phyloP scores from a whole-genome alignment of 805 yeast species.

The Starmerella lactis-condensi region DNA sequence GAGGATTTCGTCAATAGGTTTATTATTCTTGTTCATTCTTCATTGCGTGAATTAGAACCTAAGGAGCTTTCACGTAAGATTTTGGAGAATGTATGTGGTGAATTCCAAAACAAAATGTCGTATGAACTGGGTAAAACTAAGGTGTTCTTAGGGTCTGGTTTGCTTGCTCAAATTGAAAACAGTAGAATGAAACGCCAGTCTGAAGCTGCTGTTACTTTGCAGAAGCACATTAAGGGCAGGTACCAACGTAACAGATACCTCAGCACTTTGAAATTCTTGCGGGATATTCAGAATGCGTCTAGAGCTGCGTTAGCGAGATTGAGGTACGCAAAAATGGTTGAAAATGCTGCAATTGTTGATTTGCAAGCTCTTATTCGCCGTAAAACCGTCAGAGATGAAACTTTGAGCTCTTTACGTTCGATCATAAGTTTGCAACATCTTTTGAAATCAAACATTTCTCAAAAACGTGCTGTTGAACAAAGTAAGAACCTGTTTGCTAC shows the following conservation, averaged over 20 bases:
- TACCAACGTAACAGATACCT: constrained; percentile 44
- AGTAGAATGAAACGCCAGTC: constrained; percentile 61
- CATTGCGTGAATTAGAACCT: constrained; percentile 31
- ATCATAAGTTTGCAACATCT: constrained; percentile 41
- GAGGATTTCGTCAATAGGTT: constrained; percentile 82
- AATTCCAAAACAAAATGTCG: constrained; percentile 13
- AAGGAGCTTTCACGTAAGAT: constrained; percentile 51
- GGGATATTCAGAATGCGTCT: constrained; percentile 38
- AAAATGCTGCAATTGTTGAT: constrained; percentile 41
- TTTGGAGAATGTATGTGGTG: constrained; percentile 24
- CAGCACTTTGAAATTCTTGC: constrained; percentile 36
- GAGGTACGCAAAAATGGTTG: constrained; percentile 32
- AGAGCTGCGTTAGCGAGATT: constrained; percentile 46
- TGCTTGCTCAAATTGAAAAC: constrained; percentile 80
- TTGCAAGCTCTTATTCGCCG: constrained; percentile 47
- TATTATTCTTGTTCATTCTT: constrained; percentile 60
- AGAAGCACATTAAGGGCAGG: constrained; percentile 56
- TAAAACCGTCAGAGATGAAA: constrained; percentile 31
- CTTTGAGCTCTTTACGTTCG: constrained; percentile 33
- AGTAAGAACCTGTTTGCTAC: constrained; percentile 48
- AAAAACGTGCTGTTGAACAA: constrained; percentile 33
- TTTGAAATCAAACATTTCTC: constrained; percentile 32
- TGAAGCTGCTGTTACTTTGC: constrained; percentile 65
- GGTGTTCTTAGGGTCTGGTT: constrained; percentile 90
- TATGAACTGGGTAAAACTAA: constrained; percentile 61